phyloP scores from a whole-genome alignment of 23 red algal genomes.

The Gracilariopsis chorda region DNA sequence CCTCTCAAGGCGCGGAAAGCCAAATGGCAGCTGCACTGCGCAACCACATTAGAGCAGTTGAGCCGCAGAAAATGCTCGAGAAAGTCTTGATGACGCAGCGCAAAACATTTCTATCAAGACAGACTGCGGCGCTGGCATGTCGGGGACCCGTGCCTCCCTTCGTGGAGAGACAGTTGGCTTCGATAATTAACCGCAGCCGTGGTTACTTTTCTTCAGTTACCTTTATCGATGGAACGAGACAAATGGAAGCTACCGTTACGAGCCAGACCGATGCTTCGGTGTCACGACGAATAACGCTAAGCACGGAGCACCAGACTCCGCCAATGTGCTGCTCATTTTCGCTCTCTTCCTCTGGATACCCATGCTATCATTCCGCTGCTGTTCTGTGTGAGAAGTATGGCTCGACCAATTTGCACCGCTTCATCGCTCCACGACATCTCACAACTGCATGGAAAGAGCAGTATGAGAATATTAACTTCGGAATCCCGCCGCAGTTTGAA shows the following conservation, averaged over 20 bases:
- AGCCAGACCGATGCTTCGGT: neutral
- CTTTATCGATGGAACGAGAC: neutral
- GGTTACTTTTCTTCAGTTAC: neutral
- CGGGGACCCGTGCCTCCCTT: neutral
- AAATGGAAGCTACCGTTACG: neutral
- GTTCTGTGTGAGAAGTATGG: constrained; percentile 41
- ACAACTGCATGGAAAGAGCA: constrained; percentile 42
- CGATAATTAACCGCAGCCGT: neutral
- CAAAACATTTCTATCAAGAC: neutral
- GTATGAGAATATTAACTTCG: constrained; percentile 17
- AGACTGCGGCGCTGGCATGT: neutral
- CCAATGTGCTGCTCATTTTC: constrained; percentile 13
- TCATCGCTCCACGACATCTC: neutral
- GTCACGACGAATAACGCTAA: neutral
- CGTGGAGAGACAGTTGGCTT: neutral
- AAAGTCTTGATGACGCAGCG: neutral
- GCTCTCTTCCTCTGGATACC: neutral
- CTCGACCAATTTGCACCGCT: neutral
- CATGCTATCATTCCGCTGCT: neutral
- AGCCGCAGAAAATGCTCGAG: constrained; percentile 14
- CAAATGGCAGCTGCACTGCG: neutral
- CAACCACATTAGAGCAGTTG: neutral
- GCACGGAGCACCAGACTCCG: neutral
- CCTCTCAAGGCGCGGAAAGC: constrained; percentile 18
- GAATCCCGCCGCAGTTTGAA: constrained; percentile 5